Evolutionary conservation across 495 filamentous ascomycete species (phyloP).

Genomic region (Lasiosphaeriaceae sp.): DNA sequence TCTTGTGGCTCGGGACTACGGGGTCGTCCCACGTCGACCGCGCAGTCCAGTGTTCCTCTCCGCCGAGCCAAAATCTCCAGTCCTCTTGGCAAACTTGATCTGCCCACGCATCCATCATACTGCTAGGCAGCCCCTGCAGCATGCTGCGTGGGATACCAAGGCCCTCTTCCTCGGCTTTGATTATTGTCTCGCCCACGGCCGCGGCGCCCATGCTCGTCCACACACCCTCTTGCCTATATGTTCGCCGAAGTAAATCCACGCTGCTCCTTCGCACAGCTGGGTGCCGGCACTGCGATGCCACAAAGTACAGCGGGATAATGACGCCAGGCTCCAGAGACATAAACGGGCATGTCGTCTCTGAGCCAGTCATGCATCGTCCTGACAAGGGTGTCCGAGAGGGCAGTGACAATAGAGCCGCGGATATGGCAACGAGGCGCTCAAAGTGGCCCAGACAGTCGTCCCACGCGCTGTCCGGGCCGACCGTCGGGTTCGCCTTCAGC

Average conservation of each 20-base stretch:
- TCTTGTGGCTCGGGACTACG: too few relatives aligned
- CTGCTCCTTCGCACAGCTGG: not conserved
- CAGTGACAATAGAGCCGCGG: too few relatives aligned
- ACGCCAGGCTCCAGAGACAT: not conserved
- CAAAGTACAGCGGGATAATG: not conserved
- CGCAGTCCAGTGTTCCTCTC: not conserved
- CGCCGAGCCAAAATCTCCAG: not conserved
- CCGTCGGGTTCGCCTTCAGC: too few relatives aligned
- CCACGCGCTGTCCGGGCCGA: too few relatives aligned
- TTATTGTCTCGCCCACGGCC: not conserved
- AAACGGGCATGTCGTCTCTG: not conserved
- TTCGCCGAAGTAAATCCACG: not conserved
- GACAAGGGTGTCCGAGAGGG: too few relatives aligned
- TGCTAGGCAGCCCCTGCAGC: not conserved
- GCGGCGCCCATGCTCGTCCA: not conserved
- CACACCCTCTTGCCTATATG: not conserved
- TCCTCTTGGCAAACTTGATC: not conserved
- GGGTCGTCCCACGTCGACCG: not conserved
- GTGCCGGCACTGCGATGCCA: not conserved
- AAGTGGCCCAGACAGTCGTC: too few relatives aligned
- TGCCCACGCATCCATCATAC: not conserved
- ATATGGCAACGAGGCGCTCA: too few relatives aligned
- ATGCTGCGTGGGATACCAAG: not conserved
- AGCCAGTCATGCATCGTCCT: too few relatives aligned
- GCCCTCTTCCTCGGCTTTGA: not conserved